phyloP scores from a whole-genome alignment of 768 basidiomycete species.

The Serendipita sp. region DNA sequence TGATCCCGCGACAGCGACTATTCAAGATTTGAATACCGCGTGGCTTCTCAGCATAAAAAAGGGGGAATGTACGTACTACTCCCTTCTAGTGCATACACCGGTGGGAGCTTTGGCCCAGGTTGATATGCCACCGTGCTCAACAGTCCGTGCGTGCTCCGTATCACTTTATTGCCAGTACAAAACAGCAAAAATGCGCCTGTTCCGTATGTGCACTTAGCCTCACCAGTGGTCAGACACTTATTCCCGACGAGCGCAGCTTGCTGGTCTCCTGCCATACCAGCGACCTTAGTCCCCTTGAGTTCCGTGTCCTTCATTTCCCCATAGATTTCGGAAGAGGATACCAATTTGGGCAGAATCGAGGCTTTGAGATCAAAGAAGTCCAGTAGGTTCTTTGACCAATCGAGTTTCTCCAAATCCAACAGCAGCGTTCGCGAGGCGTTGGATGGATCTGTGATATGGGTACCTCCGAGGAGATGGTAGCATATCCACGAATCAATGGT shows the following conservation, averaged over 20 bases:
- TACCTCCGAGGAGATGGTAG: conserved; percentile 35
- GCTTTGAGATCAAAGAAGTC: conserved; percentile 71
- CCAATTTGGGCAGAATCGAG: conserved; percentile 71
- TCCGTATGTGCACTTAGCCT: conserved; percentile 97
- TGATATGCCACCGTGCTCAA: conserved; percentile 91
- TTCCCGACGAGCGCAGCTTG: conserved; percentile 94
- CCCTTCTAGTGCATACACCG: conserved; percentile 90
- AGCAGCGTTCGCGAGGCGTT: conserved; percentile 95
- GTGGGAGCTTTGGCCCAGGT: conserved; percentile 57
- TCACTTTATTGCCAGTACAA: conserved; percentile 78
- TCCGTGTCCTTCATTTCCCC: conserved; percentile 55
- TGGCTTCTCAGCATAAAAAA: not conserved
- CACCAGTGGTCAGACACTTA: conserved; percentile 79
- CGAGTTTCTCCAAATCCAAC: conserved; percentile 61
- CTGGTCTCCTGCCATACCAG: conserved; percentile 94
- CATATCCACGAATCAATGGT: conserved; percentile 96
- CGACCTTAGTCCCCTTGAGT: conserved; percentile 66
- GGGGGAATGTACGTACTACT: conserved; percentile 48
- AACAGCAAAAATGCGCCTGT: conserved; percentile 90
- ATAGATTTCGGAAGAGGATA: conserved; percentile 86
- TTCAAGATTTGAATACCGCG: not conserved
- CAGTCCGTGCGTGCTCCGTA: conserved; percentile 73
- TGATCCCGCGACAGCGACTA: conserved; percentile 87
- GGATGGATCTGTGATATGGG: conserved; percentile 84
- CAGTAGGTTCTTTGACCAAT: conserved; percentile 73